Conservation (phyloP, 2,329 filamentous ascomycete genomes). For the Talaromyces sp. region DNA sequence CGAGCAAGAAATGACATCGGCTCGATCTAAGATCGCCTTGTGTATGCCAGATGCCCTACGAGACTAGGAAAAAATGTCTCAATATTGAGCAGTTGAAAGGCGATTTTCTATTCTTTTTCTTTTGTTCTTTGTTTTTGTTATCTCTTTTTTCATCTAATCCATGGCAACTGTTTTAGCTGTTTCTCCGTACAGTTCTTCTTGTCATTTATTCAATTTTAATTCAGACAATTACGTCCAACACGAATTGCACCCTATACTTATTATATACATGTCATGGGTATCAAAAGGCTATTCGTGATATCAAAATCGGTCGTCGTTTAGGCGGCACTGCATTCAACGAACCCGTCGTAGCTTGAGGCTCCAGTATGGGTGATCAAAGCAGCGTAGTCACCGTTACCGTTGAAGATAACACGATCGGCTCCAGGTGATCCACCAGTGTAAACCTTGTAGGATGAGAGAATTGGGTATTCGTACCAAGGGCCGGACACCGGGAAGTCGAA, state of each 20-base stretch:
- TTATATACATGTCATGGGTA: background rate
- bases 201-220: background rate
- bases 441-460: constrained; percentile 48
- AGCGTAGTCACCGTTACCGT: constrained; percentile 55
- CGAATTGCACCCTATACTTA: background rate
- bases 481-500: constrained; percentile 59
- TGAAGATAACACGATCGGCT: constrained; percentile 66
- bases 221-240: background rate
- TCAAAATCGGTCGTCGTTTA: background rate
- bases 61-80: background rate
- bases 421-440: constrained; percentile 64
- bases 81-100: background rate
- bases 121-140: background rate
- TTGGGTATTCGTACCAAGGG: constrained; percentile 65
- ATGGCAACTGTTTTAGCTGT: background rate
- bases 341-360: constrained; percentile 62
- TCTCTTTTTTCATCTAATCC: background rate
- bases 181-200: background rate
- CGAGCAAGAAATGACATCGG: background rate
- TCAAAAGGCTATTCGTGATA: background rate
- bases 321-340: constrained; percentile 57
- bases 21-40: background rate
- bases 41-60: background rate
- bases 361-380: constrained; percentile 70
- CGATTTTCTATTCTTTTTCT: background rate